Conservation (phyloP, 331 rosid species). For the Pyracantha coccinea region DNA sequence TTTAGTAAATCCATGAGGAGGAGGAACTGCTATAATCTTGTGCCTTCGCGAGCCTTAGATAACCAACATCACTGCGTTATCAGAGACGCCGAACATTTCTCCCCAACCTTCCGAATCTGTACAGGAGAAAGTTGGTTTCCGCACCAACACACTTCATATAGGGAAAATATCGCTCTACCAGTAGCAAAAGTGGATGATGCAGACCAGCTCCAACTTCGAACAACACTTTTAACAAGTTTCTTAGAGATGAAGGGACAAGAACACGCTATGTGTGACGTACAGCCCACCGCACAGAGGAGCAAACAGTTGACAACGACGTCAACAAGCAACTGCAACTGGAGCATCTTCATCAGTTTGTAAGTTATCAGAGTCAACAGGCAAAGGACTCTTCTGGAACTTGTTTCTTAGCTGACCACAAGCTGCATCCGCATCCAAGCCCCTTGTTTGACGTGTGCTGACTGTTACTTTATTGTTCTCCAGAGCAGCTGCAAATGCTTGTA, state of each 20-base stretch:
- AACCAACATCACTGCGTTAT: neutral
- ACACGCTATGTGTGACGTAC: neutral
- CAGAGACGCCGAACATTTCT: neutral
- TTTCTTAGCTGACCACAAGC: conserved; percentile 98
- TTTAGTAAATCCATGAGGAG: neutral
- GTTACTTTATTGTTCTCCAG: conserved; percentile 67
- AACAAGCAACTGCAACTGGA: conserved; percentile 57
- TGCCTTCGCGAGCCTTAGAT: neutral
- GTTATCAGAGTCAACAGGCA: conserved; percentile 38
- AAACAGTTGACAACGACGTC: conserved; percentile 8
- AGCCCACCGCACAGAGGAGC: neutral
- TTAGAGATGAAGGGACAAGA: neutral
- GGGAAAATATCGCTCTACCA: conserved; percentile 1
- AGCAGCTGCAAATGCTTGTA: conserved; percentile 66
- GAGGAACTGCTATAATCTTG: neutral
- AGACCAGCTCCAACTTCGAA: conserved; percentile 9
- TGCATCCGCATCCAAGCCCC: conserved; percentile 96
- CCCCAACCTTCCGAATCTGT: neutral
- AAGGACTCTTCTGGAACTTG: conserved; percentile 76
- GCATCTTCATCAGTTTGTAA: conserved; percentile 39
- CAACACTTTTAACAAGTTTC: conserved; percentile 12
- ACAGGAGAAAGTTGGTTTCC: neutral
- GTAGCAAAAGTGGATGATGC: neutral
- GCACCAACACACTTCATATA: neutral
- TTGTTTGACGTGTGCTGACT: conserved; percentile 73